Conservation (phyloP, 2,329 filamentous ascomycete species). For the Colletotrichum nymphaeae region DNA sequence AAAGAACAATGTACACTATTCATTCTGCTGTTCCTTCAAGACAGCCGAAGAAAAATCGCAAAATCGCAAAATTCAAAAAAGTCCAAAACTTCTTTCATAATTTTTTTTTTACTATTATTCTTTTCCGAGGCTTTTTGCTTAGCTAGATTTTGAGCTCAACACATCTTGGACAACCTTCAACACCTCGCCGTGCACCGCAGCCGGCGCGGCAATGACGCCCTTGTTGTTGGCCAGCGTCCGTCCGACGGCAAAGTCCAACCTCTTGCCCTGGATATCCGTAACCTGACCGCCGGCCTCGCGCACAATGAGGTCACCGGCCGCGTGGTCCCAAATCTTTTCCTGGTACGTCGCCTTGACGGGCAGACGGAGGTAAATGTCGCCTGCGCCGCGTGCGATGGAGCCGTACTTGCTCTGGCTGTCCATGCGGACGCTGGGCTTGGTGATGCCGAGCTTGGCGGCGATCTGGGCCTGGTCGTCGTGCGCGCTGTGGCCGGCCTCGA, state of each 20-base stretch:
- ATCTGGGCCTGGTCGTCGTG: conserved; percentile 91
- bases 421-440: conserved; percentile 90
- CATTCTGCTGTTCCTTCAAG: background rate
- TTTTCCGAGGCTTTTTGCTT: background rate
- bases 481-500: conserved; percentile 91
- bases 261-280: conserved; percentile 87
- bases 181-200: conserved; percentile 79
- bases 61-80: background rate
- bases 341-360: conserved; percentile 89
- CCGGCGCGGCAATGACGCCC: conserved; percentile 90
- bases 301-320: conserved; percentile 93
- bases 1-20: conserved; percentile 29
- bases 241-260: conserved; percentile 87
- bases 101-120: background rate
- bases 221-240: conserved; percentile 91
- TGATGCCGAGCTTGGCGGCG: conserved; percentile 87
- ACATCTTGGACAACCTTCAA: conserved; percentile 87
- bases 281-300: conserved; percentile 93
- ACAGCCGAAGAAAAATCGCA: background rate
- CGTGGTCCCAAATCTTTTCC: conserved; percentile 99
- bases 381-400: conserved; percentile 91
- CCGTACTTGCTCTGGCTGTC: conserved; percentile 99
- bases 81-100: background rate
- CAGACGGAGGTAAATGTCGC: conserved; percentile 92
- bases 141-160: conserved; percentile 53